A percentile compares a stretch with the other conserved stretches of the same genome.
Evolutionary conservation across 2,329 filamentous ascomycete genomes (phyloP).

Genomic region (Ceratocystiopsis sp.): DNA sequence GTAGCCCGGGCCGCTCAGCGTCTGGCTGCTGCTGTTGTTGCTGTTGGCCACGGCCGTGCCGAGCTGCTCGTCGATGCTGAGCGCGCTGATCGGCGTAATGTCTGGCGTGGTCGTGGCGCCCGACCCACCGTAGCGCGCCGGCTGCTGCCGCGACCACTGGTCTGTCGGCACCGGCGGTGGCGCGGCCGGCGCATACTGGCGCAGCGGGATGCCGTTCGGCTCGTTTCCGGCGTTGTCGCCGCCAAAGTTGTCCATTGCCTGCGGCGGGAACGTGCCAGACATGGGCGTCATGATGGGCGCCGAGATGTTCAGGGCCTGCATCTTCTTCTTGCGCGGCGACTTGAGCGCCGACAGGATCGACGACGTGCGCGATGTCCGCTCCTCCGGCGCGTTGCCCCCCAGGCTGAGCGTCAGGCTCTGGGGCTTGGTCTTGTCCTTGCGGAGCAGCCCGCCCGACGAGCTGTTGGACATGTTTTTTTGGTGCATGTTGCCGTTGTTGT

Average conservation of each 20-base stretch:
- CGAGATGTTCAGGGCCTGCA: slow-evolving; percentile 40
- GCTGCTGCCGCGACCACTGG: slow-evolving; percentile 14
- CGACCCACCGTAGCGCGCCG: slow-evolving; percentile 12
- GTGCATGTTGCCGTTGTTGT: neutral
- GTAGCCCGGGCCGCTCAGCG: neutral
- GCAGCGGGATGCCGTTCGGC: slow-evolving; percentile 38
- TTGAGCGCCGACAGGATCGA: slow-evolving; percentile 44
- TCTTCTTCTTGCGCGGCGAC: slow-evolving; percentile 39
- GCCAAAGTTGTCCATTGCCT: slow-evolving; percentile 10
- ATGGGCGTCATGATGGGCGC: slow-evolving; percentile 49
- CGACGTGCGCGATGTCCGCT: slow-evolving; percentile 38
- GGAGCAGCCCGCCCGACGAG: slow-evolving; percentile 19
- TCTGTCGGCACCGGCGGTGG: slow-evolving; percentile 37
- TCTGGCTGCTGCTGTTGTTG: neutral
- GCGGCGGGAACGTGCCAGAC: slow-evolving; percentile 36
- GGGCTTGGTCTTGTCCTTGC: slow-evolving; percentile 32
- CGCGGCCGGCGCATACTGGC: slow-evolving; percentile 38
- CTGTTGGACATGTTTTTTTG: slow-evolving; percentile 10
- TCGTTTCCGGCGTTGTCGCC: slow-evolving; percentile 32
- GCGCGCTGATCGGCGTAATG: slow-evolving; percentile 27
- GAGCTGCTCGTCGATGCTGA: slow-evolving; percentile 40
- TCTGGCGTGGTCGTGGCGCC: slow-evolving; percentile 29
- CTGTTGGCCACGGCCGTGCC: slow-evolving; percentile 15
- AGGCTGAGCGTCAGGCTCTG: slow-evolving; percentile 29
- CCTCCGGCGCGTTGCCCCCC: slow-evolving; percentile 16